phyloP scores from a whole-genome alignment of 129 eudicot species.

The Sambucus nigra region DNA sequence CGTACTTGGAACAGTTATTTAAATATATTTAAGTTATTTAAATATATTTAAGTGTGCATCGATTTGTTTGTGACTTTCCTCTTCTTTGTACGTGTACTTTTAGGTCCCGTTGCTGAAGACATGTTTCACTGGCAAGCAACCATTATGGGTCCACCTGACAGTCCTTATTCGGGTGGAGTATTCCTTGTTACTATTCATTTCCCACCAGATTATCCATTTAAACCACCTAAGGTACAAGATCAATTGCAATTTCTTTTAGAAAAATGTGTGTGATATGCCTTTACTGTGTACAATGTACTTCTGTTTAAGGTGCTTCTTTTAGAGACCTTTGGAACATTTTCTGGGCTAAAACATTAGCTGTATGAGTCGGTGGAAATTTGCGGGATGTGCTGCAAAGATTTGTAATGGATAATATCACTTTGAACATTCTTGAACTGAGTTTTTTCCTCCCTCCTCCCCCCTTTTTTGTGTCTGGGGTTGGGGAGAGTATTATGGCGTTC shows the following conservation, averaged over 20 bases:
- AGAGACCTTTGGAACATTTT: no score
- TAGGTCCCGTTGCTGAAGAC: conserved; percentile 83
- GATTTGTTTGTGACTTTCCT: not conserved
- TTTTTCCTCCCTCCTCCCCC: no score
- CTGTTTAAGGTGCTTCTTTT: not conserved
- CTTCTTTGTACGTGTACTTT: not conserved
- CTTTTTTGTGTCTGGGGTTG: no score
- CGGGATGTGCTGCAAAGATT: not conserved
- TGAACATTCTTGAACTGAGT: not conserved
- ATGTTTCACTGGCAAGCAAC: no score
- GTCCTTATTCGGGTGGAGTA: conserved; percentile 74
- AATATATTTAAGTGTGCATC: not conserved
- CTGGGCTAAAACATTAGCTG: no score
- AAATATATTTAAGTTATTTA: no score
- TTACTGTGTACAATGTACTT: no score
- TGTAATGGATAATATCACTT: not conserved
- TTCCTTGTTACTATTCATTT: conserved; percentile 69
- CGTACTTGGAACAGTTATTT: no score
- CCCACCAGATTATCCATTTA: conserved; percentile 72
- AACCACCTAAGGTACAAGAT: conserved; percentile 61
- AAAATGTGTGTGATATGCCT: not conserved
- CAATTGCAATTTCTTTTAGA: conserved; percentile 5
- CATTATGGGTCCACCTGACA: conserved; percentile 74
- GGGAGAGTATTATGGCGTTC: no score
- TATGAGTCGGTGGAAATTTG: no score